Percentiles rank a stretch among this genome's conserved stretches.
These are phyloP conservation scores for Pleurotus citrinopileatus DNA, from an alignment of 768 basidiomycete species.

Conservation along the genomic window DNA sequence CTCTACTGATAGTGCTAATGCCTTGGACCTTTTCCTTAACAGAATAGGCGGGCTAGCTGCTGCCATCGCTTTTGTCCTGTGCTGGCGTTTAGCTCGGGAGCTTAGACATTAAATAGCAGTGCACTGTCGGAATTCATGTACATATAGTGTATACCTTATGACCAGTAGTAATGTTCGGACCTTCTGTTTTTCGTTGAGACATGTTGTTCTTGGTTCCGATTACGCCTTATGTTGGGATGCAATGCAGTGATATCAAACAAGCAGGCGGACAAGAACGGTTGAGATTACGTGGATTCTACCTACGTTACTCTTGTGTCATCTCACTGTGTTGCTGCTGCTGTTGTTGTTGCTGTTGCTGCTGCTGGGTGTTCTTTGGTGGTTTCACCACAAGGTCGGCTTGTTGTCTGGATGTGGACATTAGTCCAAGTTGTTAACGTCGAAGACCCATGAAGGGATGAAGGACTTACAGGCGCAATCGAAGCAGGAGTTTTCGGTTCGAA, in stretches of 20 bases:
- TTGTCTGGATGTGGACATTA: conserved; percentile 44
- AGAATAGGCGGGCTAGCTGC: conserved; percentile 61
- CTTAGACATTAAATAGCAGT: conserved; percentile 45
- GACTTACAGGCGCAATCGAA: conserved; percentile 80
- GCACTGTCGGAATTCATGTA: conserved; percentile 6
- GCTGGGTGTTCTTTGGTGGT: conserved; percentile 48
- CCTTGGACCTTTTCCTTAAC: conserved; percentile 2
- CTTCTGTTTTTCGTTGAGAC: too few relatives aligned
- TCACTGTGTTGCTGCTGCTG: neutral
- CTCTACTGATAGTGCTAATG: neutral
- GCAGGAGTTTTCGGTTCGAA: conserved; percentile 73
- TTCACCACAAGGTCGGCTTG: conserved; percentile 79
- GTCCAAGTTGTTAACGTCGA: too few relatives aligned
- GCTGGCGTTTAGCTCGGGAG: conserved; percentile 52
- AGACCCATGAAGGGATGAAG: conserved; percentile 9
- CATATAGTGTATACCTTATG: neutral
- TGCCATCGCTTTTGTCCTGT: conserved; percentile 50
- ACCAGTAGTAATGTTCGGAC: too few relatives aligned
- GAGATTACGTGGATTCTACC: neutral
- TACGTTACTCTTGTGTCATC: neutral
- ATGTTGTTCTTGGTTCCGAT: too few relatives aligned
- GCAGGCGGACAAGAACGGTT: too few relatives aligned
- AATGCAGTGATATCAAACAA: too few relatives aligned
- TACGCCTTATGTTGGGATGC: too few relatives aligned
- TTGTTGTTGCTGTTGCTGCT: conserved; percentile 47